Conservation (phyloP, 805 yeast species). For the Wickerhamiella azyma region DNA sequence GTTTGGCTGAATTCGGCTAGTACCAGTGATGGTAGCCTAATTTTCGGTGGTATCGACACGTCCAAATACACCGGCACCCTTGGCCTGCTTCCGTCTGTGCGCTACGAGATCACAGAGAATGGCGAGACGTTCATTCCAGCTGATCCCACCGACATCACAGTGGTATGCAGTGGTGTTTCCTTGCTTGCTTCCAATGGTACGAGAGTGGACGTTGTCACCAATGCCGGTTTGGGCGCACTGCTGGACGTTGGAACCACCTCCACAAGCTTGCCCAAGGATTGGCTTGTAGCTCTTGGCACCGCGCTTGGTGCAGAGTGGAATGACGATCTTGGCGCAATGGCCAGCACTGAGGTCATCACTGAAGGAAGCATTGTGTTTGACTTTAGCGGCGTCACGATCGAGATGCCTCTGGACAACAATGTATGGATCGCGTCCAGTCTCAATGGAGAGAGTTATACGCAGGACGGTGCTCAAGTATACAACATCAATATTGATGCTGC, state of each 20-base stretch:
- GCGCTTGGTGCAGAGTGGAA: background rate
- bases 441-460: background rate
- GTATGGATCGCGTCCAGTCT: background rate
- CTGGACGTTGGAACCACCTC: background rate
- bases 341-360: background rate
- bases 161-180: background rate
- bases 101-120: background rate
- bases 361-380: conserved; percentile 2
- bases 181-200: background rate
- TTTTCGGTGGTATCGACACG: conserved; percentile 42
- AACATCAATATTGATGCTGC: background rate
- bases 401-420: background rate
- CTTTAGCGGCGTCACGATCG: conserved; percentile 3
- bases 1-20: conserved; percentile 24
- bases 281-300: background rate
- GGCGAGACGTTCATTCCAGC: background rate
- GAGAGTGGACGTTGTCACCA: background rate
- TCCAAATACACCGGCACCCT: conserved; percentile 34
- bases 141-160: background rate
- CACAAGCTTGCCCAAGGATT: background rate
- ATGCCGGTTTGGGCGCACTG: background rate
- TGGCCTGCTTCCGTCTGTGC: conserved; percentile 21
- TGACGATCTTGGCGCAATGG: background rate
- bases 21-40: conserved; percentile 21
- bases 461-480: background rate